phyloP scores from a whole-genome alignment of 352 stramenopile species.

The Phytophthora multivora region DNA sequence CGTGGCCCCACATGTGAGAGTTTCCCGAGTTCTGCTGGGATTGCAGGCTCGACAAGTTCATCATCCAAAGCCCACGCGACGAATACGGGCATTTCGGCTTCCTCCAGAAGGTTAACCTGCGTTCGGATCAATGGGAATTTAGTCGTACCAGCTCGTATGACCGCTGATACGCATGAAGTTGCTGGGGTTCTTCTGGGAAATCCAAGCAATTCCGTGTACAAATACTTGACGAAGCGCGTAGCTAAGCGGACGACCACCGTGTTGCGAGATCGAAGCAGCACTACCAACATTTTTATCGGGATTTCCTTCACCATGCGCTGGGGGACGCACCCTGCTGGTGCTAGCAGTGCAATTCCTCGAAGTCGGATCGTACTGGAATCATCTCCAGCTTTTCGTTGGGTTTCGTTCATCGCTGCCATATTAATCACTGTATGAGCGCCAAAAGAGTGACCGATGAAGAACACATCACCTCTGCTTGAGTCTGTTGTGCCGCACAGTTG shows the following conservation, averaged over 20 bases:
- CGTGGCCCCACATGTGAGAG: constrained; percentile 38
- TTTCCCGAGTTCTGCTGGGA: constrained; percentile 45
- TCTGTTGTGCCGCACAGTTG: constrained; percentile 29
- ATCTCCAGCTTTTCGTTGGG: constrained; percentile 14
- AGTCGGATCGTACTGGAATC: constrained; percentile 21
- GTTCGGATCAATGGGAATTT: constrained; percentile 46
- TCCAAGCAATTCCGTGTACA: constrained; percentile 47
- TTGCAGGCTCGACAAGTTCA: constrained; percentile 44
- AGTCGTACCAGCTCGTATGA: constrained; percentile 47
- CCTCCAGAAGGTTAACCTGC: constrained; percentile 31
- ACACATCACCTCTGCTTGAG: constrained; percentile 27
- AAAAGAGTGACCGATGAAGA: constrained; percentile 39
- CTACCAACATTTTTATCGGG: constrained; percentile 33
- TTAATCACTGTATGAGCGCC: constrained; percentile 40
- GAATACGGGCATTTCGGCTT: constrained; percentile 36
- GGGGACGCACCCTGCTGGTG: constrained; percentile 45
- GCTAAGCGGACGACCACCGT: constrained; percentile 30
- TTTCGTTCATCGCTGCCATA: constrained; percentile 34
- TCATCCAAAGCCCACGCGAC: constrained; percentile 54
- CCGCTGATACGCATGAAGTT: constrained; percentile 44
- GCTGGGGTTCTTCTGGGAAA: constrained; percentile 35
- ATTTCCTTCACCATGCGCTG: constrained; percentile 46
- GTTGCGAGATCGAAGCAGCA: constrained; percentile 27
- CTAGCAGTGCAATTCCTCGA: constrained; percentile 45
- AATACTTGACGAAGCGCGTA: constrained; percentile 30